phyloP scores from a whole-genome alignment of 2,329 filamentous ascomycete species.

The Nothophoma quercina region DNA sequence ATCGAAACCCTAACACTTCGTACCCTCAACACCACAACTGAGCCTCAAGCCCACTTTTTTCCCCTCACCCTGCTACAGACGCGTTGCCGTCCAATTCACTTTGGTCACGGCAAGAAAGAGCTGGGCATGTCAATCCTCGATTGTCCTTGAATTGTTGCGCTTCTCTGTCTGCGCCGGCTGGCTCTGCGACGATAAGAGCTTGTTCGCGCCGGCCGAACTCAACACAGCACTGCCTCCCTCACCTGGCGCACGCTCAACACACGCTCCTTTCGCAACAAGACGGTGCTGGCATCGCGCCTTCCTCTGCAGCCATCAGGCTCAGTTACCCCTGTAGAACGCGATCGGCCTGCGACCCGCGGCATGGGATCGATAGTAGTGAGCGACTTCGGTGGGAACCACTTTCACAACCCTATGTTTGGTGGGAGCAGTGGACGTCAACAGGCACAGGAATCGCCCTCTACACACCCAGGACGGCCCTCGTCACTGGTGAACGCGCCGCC shows the following conservation, averaged over 20 bases:
- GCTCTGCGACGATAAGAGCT: constrained; percentile 35
- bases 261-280: constrained; percentile 22
- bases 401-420: constrained; percentile 74
- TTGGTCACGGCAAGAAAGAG: constrained; percentile 51
- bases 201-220: constrained; percentile 25
- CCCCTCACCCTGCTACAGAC: constrained; percentile 23
- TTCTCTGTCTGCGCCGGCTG: constrained; percentile 23
- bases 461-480: constrained; percentile 45
- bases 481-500: constrained; percentile 38
- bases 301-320: constrained; percentile 13
- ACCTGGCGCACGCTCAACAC: constrained; percentile 21
- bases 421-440: constrained; percentile 54
- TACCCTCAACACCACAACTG: constrained; percentile 33
- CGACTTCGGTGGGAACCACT: constrained; percentile 78
- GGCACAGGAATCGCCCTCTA: constrained; percentile 46
- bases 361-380: constrained; percentile 69
- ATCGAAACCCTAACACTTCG: constrained; percentile 32
- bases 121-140: constrained; percentile 32
- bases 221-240: constrained; percentile 23
- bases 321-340: constrained; percentile 8
- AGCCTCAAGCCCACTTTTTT: constrained; percentile 21
- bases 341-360: constrained; percentile 49
- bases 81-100: constrained; percentile 54
- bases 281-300: constrained; percentile 23
- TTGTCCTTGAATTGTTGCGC: constrained; percentile 19